Base-by-base conservation (phyloP, 257 asterid species). In the Asclepias syriaca region DNA sequence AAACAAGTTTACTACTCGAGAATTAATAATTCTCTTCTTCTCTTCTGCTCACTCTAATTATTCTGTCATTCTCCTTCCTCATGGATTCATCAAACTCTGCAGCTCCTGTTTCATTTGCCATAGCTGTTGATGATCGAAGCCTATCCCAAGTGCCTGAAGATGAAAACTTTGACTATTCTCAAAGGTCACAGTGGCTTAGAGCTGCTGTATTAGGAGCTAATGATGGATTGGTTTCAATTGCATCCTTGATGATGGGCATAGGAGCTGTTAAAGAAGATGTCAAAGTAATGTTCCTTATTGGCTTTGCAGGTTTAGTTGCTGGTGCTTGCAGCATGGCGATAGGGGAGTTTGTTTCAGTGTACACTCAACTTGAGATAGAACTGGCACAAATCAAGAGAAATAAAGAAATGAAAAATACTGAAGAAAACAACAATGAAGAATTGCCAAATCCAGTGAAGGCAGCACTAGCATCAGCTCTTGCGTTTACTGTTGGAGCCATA, bases 261-360 rank as follows among this genome's bases (percentile, higher is more conserved):
- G 96, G 96, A 24, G 91, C 95, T 3, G 77, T 91, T 32, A 78
- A 79, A 39, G 78, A 76, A 0, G 97, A 86, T 10, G 82, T 49
- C 48, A 79, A 74, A 70, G 84, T 91, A 70, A 88, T 89, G 91
- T 77, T 88, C 48, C 85, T 86, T 6, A 72, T 81, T 0, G 96
- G 93, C 19, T 84, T 85, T 13, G 96, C 95, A 0, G 96, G 95
- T 0, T 73, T 88, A 0, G 72, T 89, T 2, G 94, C 96, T 0
- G 92, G 96, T 0, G 90, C 96, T 1, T 88, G 88, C 56, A 87
- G 98, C 87, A 92, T 89, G 96, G 96, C 91, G 0, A 89, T 92
- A 2, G 96, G 96, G 2, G 96, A 89, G 69, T 88, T 88, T 27
- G 90, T 92, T 11, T 92, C 92, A 0, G 96, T 88, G 0, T 84